phyloP scores from a whole-genome alignment of 768 basidiomycete genomes.

The Tulasnella sp. region DNA sequence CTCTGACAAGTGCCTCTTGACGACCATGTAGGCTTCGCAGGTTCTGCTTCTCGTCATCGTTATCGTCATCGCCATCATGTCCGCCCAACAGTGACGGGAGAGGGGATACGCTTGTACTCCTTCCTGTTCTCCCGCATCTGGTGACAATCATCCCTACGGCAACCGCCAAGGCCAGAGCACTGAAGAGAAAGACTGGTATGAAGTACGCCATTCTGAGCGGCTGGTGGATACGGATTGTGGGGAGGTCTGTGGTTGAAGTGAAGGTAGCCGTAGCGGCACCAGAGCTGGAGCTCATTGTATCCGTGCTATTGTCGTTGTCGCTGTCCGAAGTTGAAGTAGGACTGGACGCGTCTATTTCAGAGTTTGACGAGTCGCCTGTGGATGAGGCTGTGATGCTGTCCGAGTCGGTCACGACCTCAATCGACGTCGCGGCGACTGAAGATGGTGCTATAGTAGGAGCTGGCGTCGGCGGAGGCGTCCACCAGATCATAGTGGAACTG shows the following conservation, averaged over 20 bases:
- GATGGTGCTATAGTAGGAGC: not conserved
- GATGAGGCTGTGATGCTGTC: not conserved
- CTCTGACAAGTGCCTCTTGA: too few species aligned
- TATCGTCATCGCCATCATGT: too few species aligned
- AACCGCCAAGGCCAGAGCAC: not conserved
- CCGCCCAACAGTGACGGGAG: too few species aligned
- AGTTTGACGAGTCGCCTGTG: not conserved
- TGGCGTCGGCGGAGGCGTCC: not conserved
- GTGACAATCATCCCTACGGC: not conserved
- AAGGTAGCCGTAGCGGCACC: not conserved
- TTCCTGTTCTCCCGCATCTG: too few species aligned
- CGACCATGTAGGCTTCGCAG: too few species aligned
- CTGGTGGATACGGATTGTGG: not conserved
- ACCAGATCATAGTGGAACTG: not conserved
- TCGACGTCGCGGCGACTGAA: not conserved
- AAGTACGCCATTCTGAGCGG: too few species aligned
- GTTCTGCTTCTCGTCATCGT: too few species aligned
- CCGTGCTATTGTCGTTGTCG: not conserved
- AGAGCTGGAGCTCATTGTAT: not conserved
- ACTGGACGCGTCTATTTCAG: not conserved
- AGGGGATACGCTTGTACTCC: too few species aligned
- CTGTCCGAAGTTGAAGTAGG: not conserved
- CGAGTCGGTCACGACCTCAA: not conserved
- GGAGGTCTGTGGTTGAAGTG: not conserved
- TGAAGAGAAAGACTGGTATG: too few species aligned